Percentiles rank a stretch among this genome's conserved stretches.
These are phyloP conservation scores for Pseudopithomyces maydicus DNA, from an alignment of 2,329 filamentous ascomycete species.

Conservation along the genomic window DNA sequence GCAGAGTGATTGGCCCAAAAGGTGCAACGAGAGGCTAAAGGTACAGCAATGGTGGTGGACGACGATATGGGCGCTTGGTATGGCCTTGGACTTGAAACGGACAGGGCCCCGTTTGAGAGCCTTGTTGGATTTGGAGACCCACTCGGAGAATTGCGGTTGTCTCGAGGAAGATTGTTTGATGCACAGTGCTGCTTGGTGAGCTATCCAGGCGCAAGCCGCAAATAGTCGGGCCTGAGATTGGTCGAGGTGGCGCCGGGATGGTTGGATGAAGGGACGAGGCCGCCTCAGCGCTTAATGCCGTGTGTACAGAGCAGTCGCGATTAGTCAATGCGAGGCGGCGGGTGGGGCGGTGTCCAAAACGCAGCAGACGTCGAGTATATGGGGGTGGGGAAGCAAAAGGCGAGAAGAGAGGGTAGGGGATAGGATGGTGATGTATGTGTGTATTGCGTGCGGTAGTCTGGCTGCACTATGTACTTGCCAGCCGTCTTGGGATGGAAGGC, in stretches of 20 bases:
- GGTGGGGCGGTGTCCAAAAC: constrained; percentile 26
- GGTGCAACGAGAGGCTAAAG: background rate
- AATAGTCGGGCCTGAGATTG: constrained; percentile 31
- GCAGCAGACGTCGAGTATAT: constrained; percentile 25
- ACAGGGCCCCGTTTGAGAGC: constrained; percentile 22
- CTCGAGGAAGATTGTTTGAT: constrained; percentile 25
- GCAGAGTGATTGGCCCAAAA: background rate
- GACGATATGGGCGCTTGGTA: constrained; percentile 22
- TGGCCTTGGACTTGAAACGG: constrained; percentile 32
- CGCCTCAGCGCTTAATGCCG: constrained; percentile 41
- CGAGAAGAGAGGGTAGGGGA: constrained; percentile 10
- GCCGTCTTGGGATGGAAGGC: constrained; percentile 16
- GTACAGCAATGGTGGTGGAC: background rate
- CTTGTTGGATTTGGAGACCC: constrained; percentile 27
- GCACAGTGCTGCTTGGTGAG: constrained; percentile 22
- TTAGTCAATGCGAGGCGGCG: constrained; percentile 35
- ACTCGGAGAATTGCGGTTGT: constrained; percentile 23
- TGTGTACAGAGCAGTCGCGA: constrained; percentile 29
- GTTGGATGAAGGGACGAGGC: constrained; percentile 25
- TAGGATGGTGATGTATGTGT: background rate
- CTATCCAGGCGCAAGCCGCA: constrained; percentile 19
- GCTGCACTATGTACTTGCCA: constrained; percentile 8
- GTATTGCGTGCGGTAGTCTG: no score
- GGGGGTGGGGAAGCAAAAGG: constrained; percentile 16
- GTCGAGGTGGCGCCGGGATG: constrained; percentile 33